Conservation (phyloP, 2,329 filamentous ascomycete species). For the Sporothrix luriei region DNA sequence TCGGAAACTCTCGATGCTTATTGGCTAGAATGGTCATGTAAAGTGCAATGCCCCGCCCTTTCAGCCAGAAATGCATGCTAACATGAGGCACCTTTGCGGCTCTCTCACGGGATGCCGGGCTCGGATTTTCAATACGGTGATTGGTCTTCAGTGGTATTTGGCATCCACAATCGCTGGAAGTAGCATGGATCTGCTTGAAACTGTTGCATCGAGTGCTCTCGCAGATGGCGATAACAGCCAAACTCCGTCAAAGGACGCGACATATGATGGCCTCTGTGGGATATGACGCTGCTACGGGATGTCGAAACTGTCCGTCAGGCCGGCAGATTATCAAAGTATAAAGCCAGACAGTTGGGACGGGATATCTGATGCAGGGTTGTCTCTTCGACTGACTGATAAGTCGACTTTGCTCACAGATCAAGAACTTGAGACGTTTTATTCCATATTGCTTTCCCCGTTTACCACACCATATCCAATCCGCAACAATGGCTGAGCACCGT, state of each 20-base stretch:
- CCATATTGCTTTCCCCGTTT: background rate
- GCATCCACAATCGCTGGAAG: background rate
- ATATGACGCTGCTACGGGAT: background rate
- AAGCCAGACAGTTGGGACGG: background rate
- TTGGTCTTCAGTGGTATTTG: background rate
- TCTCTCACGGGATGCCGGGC: background rate
- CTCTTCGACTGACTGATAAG: background rate
- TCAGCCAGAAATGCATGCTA: background rate
- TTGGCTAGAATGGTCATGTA: constrained; percentile 15
- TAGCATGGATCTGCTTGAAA: background rate
- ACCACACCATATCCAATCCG: background rate
- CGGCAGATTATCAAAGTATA: background rate
- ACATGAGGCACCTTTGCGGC: background rate
- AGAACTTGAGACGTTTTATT: background rate
- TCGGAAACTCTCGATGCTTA: constrained; percentile 17
- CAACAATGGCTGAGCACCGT: constrained; percentile 1
- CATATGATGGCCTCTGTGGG: background rate
- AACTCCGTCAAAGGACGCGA: background rate
- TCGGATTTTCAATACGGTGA: constrained; percentile 11
- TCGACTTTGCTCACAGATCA: background rate
- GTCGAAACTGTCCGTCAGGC: background rate
- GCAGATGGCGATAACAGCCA: background rate
- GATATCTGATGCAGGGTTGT: background rate
- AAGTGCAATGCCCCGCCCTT: constrained; percentile 9
- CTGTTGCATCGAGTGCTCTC: background rate